These are phyloP conservation scores for Wickerhamiella nectarea DNA, from an alignment of 805 yeast species.

Conservation along the genomic window DNA sequence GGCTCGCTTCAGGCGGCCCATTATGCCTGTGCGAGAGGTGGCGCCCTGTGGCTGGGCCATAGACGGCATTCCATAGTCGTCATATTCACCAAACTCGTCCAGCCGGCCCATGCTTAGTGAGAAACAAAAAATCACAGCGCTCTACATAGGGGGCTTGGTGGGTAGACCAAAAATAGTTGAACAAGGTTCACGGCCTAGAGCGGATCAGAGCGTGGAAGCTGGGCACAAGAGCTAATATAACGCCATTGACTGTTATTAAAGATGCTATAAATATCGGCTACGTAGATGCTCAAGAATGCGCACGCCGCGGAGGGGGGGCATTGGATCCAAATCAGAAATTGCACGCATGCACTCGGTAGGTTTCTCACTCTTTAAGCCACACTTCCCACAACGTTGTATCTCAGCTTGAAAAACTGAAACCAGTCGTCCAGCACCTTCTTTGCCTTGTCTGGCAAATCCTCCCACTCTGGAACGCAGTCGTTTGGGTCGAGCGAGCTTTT, in stretches of 20 bases:
- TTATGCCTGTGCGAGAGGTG: conserved; percentile 5
- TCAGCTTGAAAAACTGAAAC: conserved; percentile 48
- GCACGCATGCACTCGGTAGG: too few relatives aligned
- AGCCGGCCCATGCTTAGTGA: neutral
- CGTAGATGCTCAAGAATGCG: too few relatives aligned
- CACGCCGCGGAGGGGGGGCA: too few relatives aligned
- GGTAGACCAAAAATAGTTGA: too few relatives aligned
- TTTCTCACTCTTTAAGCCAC: too few relatives aligned
- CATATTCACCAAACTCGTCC: conserved; percentile 12
- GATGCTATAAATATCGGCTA: too few relatives aligned
- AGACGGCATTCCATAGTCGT: conserved; percentile 20
- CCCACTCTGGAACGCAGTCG: conserved; percentile 32
- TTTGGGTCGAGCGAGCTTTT: conserved; percentile 45
- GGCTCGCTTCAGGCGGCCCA: conserved; percentile 8
- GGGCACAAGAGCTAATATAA: too few relatives aligned
- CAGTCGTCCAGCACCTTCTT: conserved; percentile 55
- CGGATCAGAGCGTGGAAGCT: too few relatives aligned
- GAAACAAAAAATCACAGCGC: neutral
- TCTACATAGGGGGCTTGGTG: neutral
- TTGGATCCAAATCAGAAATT: too few relatives aligned
- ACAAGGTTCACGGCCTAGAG: too few relatives aligned
- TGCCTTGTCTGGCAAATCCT: conserved; percentile 45
- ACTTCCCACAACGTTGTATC: conserved; percentile 35
- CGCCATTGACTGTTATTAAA: too few relatives aligned
- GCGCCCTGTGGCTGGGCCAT: conserved; percentile 5